Percentiles rank a stretch among this genome's conserved stretches.
These are phyloP conservation scores for Botrytis pseudocinerea DNA, from an alignment of 2,329 filamentous ascomycete species.

Conservation along the genomic window DNA sequence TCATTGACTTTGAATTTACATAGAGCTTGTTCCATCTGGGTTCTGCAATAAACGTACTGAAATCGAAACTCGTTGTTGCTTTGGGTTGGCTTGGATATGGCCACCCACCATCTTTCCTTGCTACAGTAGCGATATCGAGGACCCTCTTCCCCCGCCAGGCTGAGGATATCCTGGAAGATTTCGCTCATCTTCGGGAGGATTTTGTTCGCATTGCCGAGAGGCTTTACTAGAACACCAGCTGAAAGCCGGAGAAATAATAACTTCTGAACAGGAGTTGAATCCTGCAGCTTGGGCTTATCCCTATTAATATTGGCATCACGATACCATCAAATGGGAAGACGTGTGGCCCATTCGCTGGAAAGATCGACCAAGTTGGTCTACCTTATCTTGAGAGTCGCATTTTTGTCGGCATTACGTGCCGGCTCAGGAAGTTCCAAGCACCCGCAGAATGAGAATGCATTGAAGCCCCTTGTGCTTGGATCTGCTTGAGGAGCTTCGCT, in stretches of 20 bases:
- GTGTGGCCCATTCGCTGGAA: neutral
- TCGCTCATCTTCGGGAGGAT: constrained; percentile 64
- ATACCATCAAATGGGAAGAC: neutral
- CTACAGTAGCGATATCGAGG: neutral
- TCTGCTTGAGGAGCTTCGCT: neutral
- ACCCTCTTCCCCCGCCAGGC: neutral
- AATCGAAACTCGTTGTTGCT: neutral
- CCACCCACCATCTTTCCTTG: neutral
- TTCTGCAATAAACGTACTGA: neutral
- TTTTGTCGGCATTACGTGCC: neutral
- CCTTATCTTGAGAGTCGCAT: neutral
- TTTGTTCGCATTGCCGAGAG: constrained; percentile 70
- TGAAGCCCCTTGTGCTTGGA: neutral
- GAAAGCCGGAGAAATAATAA: constrained; percentile 74
- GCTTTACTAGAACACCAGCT: constrained; percentile 68
- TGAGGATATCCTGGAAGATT: constrained; percentile 44
- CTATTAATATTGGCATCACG: no score
- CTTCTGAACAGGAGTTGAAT: constrained; percentile 45
- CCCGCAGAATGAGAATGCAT: neutral
- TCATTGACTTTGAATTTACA: neutral
- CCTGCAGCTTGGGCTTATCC: neutral
- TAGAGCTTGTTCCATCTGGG: neutral
- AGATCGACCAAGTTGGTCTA: neutral
- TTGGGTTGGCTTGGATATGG: neutral
- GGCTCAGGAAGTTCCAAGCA: constrained; percentile 1